phyloP scores from a whole-genome alignment of 164 flowering plant genomes.

The Buxus sempervirens region DNA sequence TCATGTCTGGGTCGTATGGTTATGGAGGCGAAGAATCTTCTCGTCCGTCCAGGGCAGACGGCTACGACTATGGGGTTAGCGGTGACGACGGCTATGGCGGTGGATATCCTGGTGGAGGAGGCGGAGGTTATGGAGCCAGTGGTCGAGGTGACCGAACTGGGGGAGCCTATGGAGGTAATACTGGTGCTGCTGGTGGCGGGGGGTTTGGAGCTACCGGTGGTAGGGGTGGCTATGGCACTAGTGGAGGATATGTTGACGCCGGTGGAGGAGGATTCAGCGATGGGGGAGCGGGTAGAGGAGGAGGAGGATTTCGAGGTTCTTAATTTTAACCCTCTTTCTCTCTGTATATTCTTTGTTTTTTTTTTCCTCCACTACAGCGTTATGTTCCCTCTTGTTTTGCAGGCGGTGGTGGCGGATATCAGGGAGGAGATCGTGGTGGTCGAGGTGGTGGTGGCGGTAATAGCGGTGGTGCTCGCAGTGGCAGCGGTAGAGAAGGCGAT shows the following conservation, averaged over 20 bases:
- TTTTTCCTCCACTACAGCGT: background rate
- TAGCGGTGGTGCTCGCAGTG: constrained; percentile 36
- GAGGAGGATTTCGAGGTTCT: constrained; percentile 33
- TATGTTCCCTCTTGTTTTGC: constrained; percentile 1
- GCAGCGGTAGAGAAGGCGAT: constrained; percentile 83
- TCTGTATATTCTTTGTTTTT: background rate
- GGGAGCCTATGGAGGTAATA: constrained; percentile 4
- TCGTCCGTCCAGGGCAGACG: constrained; percentile 28
- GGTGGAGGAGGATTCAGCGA: constrained; percentile 24
- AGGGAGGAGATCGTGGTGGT: constrained; percentile 18
- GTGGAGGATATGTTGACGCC: constrained; percentile 28
- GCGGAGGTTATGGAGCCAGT: constrained; percentile 17
- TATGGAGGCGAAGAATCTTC: constrained; percentile 51
- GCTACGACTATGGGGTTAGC: constrained; percentile 17
- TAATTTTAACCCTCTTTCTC: background rate
- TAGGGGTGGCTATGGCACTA: constrained; percentile 17
- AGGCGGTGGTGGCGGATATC: constrained; percentile 24
- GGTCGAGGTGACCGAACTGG: too few relatives aligned
- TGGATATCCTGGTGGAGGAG: constrained; percentile 7
- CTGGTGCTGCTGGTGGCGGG: constrained; percentile 9
- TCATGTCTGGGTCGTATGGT: constrained; percentile 56
- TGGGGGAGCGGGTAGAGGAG: constrained; percentile 31
- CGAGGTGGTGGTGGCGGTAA: constrained; percentile 37
- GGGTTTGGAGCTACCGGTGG: constrained; percentile 12
- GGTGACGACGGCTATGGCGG: constrained; percentile 13